These are phyloP conservation scores for Podosphaera fusca DNA, from an alignment of 2,329 filamentous ascomycete species.

Conservation along the genomic window DNA sequence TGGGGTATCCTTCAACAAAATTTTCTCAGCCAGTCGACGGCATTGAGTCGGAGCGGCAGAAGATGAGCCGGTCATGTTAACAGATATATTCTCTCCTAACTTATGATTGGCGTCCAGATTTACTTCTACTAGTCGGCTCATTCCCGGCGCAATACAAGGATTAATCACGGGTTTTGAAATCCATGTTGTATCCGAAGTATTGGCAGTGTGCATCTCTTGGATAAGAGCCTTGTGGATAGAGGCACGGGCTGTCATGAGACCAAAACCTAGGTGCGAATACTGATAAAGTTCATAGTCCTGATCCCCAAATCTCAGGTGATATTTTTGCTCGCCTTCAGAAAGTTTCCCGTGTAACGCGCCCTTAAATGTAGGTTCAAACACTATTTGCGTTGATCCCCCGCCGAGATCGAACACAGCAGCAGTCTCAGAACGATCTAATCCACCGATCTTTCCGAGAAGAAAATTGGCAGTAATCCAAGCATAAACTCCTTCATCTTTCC, in stretches of 20 bases:
- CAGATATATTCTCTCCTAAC: constrained; percentile 37
- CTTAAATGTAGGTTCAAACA: constrained; percentile 89
- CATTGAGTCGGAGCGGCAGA: constrained; percentile 63
- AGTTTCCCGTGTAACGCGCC: constrained; percentile 57
- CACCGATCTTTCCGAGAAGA: constrained; percentile 89
- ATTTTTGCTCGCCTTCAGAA: constrained; percentile 84
- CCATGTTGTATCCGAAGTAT: constrained; percentile 40
- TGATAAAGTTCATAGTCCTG: constrained; percentile 86
- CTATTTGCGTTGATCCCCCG: constrained; percentile 92
- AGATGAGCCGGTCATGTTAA: constrained; percentile 74
- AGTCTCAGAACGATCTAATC: constrained; percentile 69
- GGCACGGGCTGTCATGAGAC: constrained; percentile 82
- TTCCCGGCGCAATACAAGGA: constrained; percentile 68
- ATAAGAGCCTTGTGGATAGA: constrained; percentile 59
- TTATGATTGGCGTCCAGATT: constrained; percentile 41
- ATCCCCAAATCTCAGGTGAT: constrained; percentile 72
- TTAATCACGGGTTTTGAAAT: constrained; percentile 49
- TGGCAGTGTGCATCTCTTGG: constrained; percentile 42
- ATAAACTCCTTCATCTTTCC: constrained; percentile 89
- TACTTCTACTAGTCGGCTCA: constrained; percentile 50
- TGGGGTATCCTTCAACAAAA: constrained; percentile 62
- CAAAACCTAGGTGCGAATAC: constrained; percentile 92
- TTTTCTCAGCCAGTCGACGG: constrained; percentile 72
- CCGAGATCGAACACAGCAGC: constrained; percentile 92
- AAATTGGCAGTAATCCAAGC: constrained; percentile 99